Evolutionary conservation across 352 stramenopile genomes (phyloP), one percentile per base, ranked within the genome.

Genomic region (Phytophthora capsici): DNA sequence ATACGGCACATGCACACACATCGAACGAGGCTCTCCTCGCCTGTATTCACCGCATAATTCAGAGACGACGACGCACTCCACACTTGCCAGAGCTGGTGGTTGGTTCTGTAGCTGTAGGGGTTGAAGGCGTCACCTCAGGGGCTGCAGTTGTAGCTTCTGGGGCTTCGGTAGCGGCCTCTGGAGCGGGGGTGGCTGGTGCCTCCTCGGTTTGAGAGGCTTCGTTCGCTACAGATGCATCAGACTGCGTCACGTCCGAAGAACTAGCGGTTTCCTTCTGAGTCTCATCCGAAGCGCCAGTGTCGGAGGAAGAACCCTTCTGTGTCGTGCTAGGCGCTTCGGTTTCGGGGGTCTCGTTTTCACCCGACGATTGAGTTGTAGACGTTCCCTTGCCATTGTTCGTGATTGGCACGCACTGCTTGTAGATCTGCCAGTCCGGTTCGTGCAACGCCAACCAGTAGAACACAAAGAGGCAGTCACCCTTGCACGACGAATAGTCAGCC

Each of bases 331-430:
- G 14, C 12, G 55, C 10, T 19, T 22, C 43, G 28, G 28, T 34
- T 5, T 30, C 26, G 26, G 26, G 9, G 10, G 32, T 36, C 6
- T 59, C 52, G 3, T 19, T 14, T 3, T 26, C 43, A 20, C 25
- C 53, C 6, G 53, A 60, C 2, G 53, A 51, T 25, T 47, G 44
- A 5, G 44, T 47, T 30, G 53, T 47, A 6, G 43, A 50, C 4
- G 22, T 20, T 13, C 34, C 22, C 8, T 46, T 63, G 4, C 60
- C 60, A 28, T 38, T 46, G 46, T 73, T 73, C 28, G 64, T 60
- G 25, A 73, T 73, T 22, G 65, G 65, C 23, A 69, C 65, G n/a
- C 65, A 69, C 52, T 69, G 65, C 59, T 69, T 73, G 59, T 73
- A 73, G 40, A 73, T 66, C 53, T 73, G 65, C 65, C 65, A 73